Evolutionary conservation across 2,329 filamentous ascomycete genomes (phyloP), one percentile per base, ranked within the genome.

Genomic region (Akanthomyces dipterigenus): DNA sequence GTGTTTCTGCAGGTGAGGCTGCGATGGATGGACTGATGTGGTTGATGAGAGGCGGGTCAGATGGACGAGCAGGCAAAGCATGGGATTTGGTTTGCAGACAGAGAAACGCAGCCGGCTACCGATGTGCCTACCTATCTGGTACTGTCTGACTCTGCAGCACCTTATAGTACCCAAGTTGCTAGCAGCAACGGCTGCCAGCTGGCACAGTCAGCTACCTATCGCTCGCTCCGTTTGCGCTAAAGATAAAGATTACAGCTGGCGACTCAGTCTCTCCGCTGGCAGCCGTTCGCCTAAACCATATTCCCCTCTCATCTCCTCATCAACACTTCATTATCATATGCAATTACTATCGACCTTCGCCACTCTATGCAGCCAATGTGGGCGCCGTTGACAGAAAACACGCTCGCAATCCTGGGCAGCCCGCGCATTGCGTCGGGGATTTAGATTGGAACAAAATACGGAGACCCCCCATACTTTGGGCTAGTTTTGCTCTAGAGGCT

Each of bases 1-100:
- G 40, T 46, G 57, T 45, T 42, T 42, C 36, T 54, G 48, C 55
- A 58, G 48, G 60, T 55, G 55, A 62, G 55, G 55, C 61, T 60
- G 49, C 38, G 40, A 53, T 46, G 59, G 45, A 49, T 42, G 59
- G 49, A 49, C 16, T 24, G 34, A 48, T 61, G 43, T 11, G 18
- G 36, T 38, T 34, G 57, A 60, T 49, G 38, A 31, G 26, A 28
- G 34, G 36, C 28, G 57, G 45, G 48, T 42, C 55, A 42, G 43
- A 38, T 42, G 38, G 48, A 53, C 8, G 31, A 38, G 36, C 12
- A 38, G 36, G 3, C 3, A 16, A 38, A 38, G 14, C 36, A 14
- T 38, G 36, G 36, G 14, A 16, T 38, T 5, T 38, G 12, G 36
- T 11, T 16, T 38, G 31, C 8, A 34, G 31, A 34, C 31, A 34